Evolutionary conservation across 176 grass and related monocot species (phyloP).

Genomic region (Melocanna baccifera): DNA sequence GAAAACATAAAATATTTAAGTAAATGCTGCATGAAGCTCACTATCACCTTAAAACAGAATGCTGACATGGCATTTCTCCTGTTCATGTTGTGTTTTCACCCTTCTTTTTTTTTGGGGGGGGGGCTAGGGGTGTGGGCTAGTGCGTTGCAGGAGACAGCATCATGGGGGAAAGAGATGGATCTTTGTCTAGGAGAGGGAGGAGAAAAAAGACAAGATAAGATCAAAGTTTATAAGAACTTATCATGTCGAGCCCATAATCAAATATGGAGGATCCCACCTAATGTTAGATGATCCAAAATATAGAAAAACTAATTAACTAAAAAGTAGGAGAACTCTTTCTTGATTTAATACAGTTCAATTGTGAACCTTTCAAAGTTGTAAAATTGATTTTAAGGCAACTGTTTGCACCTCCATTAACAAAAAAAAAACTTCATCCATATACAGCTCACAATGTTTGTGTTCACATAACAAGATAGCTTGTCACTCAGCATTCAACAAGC

Average conservation of each 20-base stretch:
- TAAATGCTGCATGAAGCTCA: background rate
- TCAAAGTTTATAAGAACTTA: background rate
- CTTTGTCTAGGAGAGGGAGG: conserved; percentile 4
- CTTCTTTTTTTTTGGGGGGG: background rate
- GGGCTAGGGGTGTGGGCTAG: background rate
- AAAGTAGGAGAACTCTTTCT: background rate
- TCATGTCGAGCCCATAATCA: background rate
- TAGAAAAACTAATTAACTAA: background rate
- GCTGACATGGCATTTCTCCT: background rate
- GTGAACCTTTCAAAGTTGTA: background rate
- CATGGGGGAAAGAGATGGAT: background rate
- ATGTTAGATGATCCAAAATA: background rate
- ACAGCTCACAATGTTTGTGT: background rate
- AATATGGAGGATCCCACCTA: conserved; percentile 6
- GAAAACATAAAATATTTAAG: background rate
- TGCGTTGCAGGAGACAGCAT: background rate
- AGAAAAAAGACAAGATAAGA: background rate
- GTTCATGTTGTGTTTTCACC: background rate
- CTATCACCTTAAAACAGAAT: conserved; percentile 12
- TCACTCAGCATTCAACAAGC: background rate
- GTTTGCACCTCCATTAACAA: background rate
- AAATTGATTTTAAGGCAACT: conserved; percentile 18
- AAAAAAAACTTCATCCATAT: background rate
- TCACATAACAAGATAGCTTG: conserved; percentile 6
- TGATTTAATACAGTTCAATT: background rate